Percentiles rank a stretch among this genome's conserved stretches.
phyloP scores from a whole-genome alignment of 2,329 filamentous ascomycete genomes.

The Albophoma yamanashiensis region DNA sequence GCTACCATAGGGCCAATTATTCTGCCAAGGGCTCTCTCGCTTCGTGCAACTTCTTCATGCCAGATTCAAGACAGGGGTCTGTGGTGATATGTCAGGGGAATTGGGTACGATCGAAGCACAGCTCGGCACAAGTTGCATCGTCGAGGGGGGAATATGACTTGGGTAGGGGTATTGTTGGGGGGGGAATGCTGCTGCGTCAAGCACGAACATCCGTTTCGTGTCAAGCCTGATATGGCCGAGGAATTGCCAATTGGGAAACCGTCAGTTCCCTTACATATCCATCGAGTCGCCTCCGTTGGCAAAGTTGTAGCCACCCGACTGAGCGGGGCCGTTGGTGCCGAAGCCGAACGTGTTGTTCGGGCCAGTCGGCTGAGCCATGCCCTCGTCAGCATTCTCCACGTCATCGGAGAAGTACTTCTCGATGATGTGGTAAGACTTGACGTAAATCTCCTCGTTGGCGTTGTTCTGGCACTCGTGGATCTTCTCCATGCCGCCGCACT shows the following conservation, averaged over 20 bases:
- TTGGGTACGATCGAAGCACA: slow-evolving; percentile 11
- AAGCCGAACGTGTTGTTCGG: slow-evolving; percentile 71
- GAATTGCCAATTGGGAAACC: neutral
- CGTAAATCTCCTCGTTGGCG: slow-evolving; percentile 99
- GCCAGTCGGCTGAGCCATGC: slow-evolving; percentile 58
- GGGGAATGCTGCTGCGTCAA: slow-evolving; percentile 3
- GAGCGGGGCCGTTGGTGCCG: slow-evolving; percentile 49
- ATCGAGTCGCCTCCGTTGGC: slow-evolving; percentile 58
- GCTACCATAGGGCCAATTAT: slow-evolving; percentile 45
- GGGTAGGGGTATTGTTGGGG: slow-evolving; percentile 4
- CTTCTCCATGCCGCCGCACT: slow-evolving; percentile 99
- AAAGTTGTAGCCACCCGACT: slow-evolving; percentile 88
- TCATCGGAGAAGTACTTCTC: slow-evolving; percentile 99
- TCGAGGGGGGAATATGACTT: slow-evolving; percentile 7
- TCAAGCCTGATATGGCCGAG: neutral
- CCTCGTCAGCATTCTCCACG: slow-evolving; percentile 82
- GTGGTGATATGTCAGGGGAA: slow-evolving; percentile 20
- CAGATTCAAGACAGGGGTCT: slow-evolving; percentile 21
- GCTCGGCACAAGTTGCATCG: slow-evolving; percentile 12
- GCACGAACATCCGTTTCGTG: neutral
- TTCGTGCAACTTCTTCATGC: slow-evolving; percentile 25
- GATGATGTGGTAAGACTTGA: slow-evolving; percentile 99
- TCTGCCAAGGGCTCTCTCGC: slow-evolving; percentile 20
- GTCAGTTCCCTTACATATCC: slow-evolving; percentile 40
- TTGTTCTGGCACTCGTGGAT: slow-evolving; percentile 99